Conservation (phyloP, 768 basidiomycete genomes). For the Gelatoporia subvermispora region DNA sequence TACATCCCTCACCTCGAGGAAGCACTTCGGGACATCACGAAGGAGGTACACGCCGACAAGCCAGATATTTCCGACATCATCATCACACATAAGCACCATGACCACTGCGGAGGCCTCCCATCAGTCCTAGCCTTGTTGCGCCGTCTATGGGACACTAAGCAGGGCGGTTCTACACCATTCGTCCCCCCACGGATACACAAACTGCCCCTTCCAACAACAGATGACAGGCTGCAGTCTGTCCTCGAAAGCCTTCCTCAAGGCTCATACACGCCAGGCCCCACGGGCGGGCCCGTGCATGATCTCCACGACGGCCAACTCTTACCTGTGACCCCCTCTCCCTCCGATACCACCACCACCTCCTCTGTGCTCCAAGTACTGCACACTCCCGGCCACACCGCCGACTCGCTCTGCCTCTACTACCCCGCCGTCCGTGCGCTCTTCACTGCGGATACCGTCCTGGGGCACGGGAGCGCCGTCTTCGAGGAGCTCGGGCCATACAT, state of each 20-base stretch:
- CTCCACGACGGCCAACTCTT: constrained; percentile 53
- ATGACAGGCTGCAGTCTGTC: constrained; percentile 36
- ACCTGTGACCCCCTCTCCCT: constrained; percentile 21
- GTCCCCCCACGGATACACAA: constrained; percentile 74
- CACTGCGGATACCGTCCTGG: constrained; percentile 88
- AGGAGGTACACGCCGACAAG: constrained; percentile 30
- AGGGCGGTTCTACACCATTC: constrained; percentile 39
- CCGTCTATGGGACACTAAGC: constrained; percentile 53
- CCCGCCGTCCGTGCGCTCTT: constrained; percentile 71
- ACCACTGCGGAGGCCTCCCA: constrained; percentile 78
- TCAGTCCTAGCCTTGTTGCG: constrained; percentile 64
- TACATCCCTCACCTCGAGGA: constrained; percentile 66
- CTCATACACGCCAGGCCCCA: constrained; percentile 40
- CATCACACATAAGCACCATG: constrained; percentile 86
- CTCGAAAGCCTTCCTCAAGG: constrained; percentile 35
- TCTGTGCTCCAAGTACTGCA: constrained; percentile 61
- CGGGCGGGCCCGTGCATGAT: constrained; percentile 49
- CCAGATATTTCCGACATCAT: constrained; percentile 83
- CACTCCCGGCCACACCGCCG: constrained; percentile 87
- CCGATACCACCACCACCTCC: constrained; percentile 7
- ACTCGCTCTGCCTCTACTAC: constrained; percentile 75
- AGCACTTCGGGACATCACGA: constrained; percentile 42
- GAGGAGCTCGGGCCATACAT: constrained; percentile 76
- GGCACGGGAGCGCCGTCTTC: constrained; percentile 87
- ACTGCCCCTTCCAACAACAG: constrained; percentile 40